Evolutionary conservation across 1,284 basidiomycete genomes (phyloP), one percentile per base, ranked within the genome.

Genomic region (Apiotrichum sp.): DNA sequence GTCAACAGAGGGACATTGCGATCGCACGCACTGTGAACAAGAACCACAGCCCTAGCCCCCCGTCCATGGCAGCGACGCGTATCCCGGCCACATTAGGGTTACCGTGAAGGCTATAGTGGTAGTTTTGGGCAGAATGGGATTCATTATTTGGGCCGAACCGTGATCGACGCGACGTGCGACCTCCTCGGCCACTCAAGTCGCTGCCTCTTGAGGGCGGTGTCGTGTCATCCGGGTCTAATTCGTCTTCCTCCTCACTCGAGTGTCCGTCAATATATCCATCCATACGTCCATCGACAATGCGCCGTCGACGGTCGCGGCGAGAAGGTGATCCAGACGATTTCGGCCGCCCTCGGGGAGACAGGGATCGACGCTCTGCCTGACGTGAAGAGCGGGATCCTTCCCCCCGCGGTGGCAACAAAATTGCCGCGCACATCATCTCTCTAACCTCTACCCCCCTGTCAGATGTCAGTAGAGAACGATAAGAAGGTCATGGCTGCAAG

Each of bases 41-140:
- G 50, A 75, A 75, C 73, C 73, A 75, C 5, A 71, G 41, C 2
- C 71, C 71, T 42, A 66, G 45, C 6, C 62, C 64, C 2, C 70
- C 69, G 41, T 68, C 68, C 32, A 62, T 61, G 5, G 66, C 67
- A 1, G 63, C 55, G 1, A 73, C 68, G 14, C 64, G 65, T 2
- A 71, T 64, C 0, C 62, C 69, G 3, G 67, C 55, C 3, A 73
- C 67, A 58, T 75, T 68, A 11, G 71, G 51, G 53, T 55, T 65
- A 4, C 73, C 73, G 53, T 63, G 71, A 2, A 75, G 56, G 51
- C 72, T 75, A 6, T 61, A 4, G 45, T 31, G n/a, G 47, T 31
- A 31, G 11, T 9, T 31, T 31, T 32, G 6, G 33, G 22, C 10
- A 6, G 47, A 22, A 32, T n/a, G 6, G 3, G 33, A 43, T 13